A percentile compares a stretch with the other conserved stretches of the same genome.
Conservation (phyloP, 805 yeast genomes). For the Candida cerambycidarum region DNA sequence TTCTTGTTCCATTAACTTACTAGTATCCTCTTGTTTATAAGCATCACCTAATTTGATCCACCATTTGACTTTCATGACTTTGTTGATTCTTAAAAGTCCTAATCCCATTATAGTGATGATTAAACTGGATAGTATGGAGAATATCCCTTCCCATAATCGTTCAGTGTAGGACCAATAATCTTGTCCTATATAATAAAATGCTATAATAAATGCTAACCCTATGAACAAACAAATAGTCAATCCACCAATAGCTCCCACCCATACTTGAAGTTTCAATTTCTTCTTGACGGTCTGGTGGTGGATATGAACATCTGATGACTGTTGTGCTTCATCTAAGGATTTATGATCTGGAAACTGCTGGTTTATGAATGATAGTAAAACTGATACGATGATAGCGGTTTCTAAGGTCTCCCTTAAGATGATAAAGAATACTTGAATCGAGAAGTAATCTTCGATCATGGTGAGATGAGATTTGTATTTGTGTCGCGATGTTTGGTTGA, state of each 20-base stretch:
- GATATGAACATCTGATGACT: neutral
- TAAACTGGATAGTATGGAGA: slow-evolving; percentile 73
- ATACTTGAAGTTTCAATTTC: slow-evolving; percentile 62
- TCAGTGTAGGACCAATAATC: slow-evolving; percentile 89
- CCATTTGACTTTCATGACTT: slow-evolving; percentile 78
- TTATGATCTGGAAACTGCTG: slow-evolving; percentile 35
- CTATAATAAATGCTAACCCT: slow-evolving; percentile 67
- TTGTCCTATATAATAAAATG: slow-evolving; percentile 75
- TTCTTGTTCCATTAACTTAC: slow-evolving; percentile 2
- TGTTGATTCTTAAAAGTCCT: slow-evolving; percentile 75
- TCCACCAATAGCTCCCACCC: slow-evolving; percentile 80
- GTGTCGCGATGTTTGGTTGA: neutral
- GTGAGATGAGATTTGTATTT: slow-evolving; percentile 16
- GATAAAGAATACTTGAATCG: slow-evolving; percentile 74
- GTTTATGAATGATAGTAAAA: slow-evolving; percentile 68
- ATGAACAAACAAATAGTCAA: slow-evolving; percentile 64
- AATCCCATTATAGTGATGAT: slow-evolving; percentile 87
- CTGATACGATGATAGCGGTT: slow-evolving; percentile 45
- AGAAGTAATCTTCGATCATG: slow-evolving; percentile 47
- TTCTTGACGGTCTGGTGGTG: neutral
- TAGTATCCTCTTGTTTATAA: slow-evolving; percentile 17
- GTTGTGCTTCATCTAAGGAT: neutral
- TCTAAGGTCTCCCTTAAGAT: slow-evolving; percentile 58
- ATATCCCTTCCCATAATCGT: slow-evolving; percentile 84
- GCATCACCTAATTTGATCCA: slow-evolving; percentile 47